Conservation (phyloP, 1,284 basidiomycete genomes). For the Malassezia slooffiae region DNA sequence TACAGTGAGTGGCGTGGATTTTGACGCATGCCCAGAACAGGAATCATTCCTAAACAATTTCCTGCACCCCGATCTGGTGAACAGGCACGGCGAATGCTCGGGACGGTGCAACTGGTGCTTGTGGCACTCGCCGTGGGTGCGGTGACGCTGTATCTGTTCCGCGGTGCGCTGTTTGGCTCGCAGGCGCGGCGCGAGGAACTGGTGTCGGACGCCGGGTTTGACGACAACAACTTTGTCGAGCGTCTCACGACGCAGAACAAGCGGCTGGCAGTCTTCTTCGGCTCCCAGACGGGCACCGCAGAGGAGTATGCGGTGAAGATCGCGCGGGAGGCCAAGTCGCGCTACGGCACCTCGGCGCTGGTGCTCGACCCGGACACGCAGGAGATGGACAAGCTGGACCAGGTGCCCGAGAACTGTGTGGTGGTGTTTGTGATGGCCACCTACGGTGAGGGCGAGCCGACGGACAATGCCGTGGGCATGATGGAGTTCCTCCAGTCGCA, state of each 20-base stretch:
- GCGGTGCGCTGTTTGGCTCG: slow-evolving; percentile 1
- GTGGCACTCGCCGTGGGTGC: slow-evolving; percentile 4
- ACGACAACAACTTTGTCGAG: slow-evolving; percentile 8
- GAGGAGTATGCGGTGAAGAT: slow-evolving; percentile 45
- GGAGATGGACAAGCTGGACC: slow-evolving; percentile 89
- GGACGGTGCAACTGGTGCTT: too few species aligned
- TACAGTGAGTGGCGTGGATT: too few species aligned
- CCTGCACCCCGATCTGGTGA: too few species aligned
- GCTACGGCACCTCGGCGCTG: slow-evolving; percentile 42
- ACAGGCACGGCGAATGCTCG: too few species aligned
- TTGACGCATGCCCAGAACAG: too few species aligned
- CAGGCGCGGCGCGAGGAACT: background rate
- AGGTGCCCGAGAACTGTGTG: slow-evolving; percentile 70
- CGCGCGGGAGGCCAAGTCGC: slow-evolving; percentile 44
- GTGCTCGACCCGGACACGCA: slow-evolving; percentile 52
- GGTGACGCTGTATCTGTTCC: slow-evolving; percentile 6
- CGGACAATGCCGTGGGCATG: slow-evolving; percentile 90
- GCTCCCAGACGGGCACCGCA: slow-evolving; percentile 44
- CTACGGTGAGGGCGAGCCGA: slow-evolving; percentile 96
- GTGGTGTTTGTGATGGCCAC: slow-evolving; percentile 94
- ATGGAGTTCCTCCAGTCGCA: slow-evolving; percentile 83
- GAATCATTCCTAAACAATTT: too few species aligned
- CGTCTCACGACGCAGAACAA: slow-evolving; percentile 28
- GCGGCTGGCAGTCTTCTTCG: slow-evolving; percentile 44
- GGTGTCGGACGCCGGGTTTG: background rate